A percentile compares a stretch with the other conserved stretches of the same genome.
Evolutionary conservation across 2,329 filamentous ascomycete genomes (phyloP).

Genomic region (Aureobasidium sp.): DNA sequence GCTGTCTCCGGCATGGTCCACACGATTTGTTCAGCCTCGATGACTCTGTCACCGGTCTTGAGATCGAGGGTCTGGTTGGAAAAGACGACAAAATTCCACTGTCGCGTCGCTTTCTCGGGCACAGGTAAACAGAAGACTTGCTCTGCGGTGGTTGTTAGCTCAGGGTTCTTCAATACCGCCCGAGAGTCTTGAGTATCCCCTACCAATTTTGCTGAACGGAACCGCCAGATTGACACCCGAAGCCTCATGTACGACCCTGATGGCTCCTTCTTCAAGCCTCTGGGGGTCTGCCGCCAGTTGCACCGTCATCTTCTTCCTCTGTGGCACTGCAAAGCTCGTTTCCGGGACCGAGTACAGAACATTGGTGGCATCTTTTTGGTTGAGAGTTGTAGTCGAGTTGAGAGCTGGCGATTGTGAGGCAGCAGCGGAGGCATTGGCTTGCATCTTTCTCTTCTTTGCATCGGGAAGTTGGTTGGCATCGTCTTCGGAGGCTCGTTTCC

Average conservation of each 20-base stretch:
- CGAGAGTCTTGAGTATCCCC: neutral
- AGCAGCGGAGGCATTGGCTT: neutral
- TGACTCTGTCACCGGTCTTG: conserved; percentile 24
- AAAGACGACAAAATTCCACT: conserved; percentile 54
- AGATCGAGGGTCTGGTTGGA: conserved; percentile 44
- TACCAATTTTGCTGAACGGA: conserved; percentile 40
- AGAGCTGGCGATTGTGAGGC: neutral
- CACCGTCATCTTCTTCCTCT: conserved; percentile 54
- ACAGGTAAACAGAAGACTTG: conserved; percentile 54
- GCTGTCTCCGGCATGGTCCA: conserved; percentile 50
- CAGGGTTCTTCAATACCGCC: neutral
- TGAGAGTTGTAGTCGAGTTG: neutral
- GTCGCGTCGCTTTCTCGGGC: conserved; percentile 54
- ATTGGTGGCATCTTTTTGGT: conserved; percentile 22
- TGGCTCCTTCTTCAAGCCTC: conserved; percentile 22
- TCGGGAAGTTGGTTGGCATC: neutral
- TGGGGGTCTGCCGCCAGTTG: conserved; percentile 38
- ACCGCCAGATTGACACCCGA: conserved; percentile 45
- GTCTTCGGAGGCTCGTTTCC: neutral
- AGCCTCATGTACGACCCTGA: conserved; percentile 38
- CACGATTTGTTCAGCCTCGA: conserved; percentile 46
- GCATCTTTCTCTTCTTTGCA: conserved; percentile 10
- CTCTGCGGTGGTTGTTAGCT: conserved; percentile 27
- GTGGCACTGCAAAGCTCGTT: conserved; percentile 52
- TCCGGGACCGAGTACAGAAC: conserved; percentile 30